phyloP scores from a whole-genome alignment of 768 basidiomycete genomes.

The Tricholoma matsutake region DNA sequence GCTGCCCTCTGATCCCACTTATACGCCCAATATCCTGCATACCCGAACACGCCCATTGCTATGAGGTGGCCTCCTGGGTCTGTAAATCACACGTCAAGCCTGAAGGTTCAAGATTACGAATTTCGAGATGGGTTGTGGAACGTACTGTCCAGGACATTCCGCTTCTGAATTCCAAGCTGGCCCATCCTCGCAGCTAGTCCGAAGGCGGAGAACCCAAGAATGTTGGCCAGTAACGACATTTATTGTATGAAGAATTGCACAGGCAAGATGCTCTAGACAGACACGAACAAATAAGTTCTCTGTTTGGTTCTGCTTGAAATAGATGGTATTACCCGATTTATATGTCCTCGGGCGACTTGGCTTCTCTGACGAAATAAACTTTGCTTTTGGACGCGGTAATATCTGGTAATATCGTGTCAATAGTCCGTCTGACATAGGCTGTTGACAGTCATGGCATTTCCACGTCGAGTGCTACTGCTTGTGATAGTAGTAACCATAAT shows the following conservation, averaged over 20 bases:
- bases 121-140: conserved; percentile 15
- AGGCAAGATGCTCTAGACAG: background rate
- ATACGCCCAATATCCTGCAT: conserved; percentile 72
- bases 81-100: conserved; percentile 24
- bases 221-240: conserved; percentile 66
- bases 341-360: background rate
- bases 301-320: background rate
- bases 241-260: background rate
- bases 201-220: conserved; percentile 77
- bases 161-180: conserved; percentile 82
- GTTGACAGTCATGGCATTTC: background rate
- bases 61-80: conserved; percentile 72
- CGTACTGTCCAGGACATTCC: conserved; percentile 79
- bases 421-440: background rate
- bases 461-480: background rate
- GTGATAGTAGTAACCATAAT: background rate
- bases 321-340: background rate
- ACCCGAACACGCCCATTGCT: conserved; percentile 68
- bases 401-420: background rate
- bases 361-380: background rate
- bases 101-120: background rate
- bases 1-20: conserved; percentile 61
- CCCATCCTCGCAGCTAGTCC: conserved; percentile 83
- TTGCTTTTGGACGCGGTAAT: background rate
- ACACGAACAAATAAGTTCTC: background rate